Conservation (phyloP, 176 grass and related monocot genomes). For the Rhynchospora tenuis region DNA sequence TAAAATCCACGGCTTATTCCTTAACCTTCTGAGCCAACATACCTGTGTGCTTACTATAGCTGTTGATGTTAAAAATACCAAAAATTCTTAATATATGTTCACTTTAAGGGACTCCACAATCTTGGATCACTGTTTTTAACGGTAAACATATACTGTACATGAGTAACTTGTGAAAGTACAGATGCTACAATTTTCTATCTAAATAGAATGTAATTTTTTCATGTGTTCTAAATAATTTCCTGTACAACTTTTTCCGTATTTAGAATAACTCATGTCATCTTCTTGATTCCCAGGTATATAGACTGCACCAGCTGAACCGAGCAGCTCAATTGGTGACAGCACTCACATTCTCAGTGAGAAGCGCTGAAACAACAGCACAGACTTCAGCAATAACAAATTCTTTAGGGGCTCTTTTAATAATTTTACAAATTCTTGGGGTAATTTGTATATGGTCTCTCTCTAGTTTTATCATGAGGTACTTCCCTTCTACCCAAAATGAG, state of each 20-base stretch:
- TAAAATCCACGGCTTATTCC: neutral
- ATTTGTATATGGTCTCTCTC: slow-evolving; percentile 96
- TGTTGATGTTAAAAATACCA: neutral
- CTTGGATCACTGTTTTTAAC: neutral
- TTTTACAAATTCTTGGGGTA: slow-evolving; percentile 85
- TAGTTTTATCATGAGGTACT: slow-evolving; percentile 95
- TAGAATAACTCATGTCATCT: neutral
- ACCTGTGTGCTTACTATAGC: neutral
- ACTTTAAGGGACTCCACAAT: neutral
- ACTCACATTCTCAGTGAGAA: slow-evolving; percentile 82
- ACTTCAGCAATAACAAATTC: slow-evolving; percentile 89
- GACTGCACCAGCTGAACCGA: slow-evolving; percentile 93
- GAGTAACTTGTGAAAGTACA: neutral
- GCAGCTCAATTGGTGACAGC: slow-evolving; percentile 88
- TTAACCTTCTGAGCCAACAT: neutral
- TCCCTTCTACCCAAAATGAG: slow-evolving; percentile 61
- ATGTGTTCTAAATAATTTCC: neutral
- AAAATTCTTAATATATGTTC: neutral
- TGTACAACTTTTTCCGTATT: neutral
- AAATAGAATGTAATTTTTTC: neutral
- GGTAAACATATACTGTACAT: neutral
- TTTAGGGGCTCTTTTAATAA: slow-evolving; percentile 63
- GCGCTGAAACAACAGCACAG: slow-evolving; percentile 64
- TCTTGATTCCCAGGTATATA: slow-evolving; percentile 57
- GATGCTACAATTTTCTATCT: neutral